Conservation (phyloP, 257 asterid genomes). For the Fraxinus americana region DNA sequence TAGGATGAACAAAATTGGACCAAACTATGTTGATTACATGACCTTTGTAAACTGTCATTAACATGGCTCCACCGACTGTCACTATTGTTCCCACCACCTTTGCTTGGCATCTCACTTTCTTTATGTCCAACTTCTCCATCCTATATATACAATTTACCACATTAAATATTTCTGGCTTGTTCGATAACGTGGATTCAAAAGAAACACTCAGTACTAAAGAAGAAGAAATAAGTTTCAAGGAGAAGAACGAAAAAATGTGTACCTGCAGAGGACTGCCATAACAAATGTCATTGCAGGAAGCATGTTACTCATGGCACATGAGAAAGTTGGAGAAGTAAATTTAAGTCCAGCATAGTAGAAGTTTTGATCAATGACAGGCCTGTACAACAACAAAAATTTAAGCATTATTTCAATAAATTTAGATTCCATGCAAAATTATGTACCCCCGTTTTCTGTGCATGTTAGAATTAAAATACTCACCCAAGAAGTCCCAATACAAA, state of each 20-base stretch:
- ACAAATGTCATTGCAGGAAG: conserved; percentile 91
- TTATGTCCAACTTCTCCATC: conserved; percentile 75
- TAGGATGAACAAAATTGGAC: conserved; percentile 52
- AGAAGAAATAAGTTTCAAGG: no score
- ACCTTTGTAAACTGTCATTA: conserved; percentile 96
- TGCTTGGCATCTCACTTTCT: conserved; percentile 72
- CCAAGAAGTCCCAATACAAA: conserved; percentile 91
- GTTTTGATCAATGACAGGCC: conserved; percentile 94
- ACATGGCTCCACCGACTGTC: conserved; percentile 79
- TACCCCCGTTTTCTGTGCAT: no score
- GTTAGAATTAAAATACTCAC: conserved; percentile 41
- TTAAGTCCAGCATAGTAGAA: conserved; percentile 85
- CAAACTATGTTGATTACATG: conserved; percentile 59
- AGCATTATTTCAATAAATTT: neutral
- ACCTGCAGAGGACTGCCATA: conserved; percentile 82
- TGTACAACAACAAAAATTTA: conserved; percentile 23
- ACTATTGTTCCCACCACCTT: conserved; percentile 74
- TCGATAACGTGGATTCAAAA: neutral
- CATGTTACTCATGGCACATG: conserved; percentile 96
- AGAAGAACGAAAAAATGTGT: neutral
- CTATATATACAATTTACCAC: conserved; percentile 22
- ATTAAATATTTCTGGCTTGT: neutral
- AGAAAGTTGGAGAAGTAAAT: conserved; percentile 78
- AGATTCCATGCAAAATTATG: neutral
- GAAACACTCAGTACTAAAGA: neutral